Percentiles rank a stretch among this genome's conserved stretches.
These are phyloP conservation scores for Magnolia officinalis DNA, from an alignment of 164 flowering plant species.

Conservation along the genomic window DNA sequence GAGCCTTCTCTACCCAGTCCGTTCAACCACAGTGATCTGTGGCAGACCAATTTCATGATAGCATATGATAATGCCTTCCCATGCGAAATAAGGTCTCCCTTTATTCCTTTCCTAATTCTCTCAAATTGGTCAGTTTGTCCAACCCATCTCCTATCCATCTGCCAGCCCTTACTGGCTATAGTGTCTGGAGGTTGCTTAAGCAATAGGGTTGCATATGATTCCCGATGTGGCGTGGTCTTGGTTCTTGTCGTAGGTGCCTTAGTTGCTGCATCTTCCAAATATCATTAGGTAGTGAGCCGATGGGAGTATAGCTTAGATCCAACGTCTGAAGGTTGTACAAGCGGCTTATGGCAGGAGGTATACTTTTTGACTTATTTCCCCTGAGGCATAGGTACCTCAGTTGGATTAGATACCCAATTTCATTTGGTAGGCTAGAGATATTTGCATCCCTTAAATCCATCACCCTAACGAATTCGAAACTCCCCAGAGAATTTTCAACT, in stretches of 20 bases:
- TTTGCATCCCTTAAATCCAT: not conserved
- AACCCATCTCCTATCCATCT: not conserved
- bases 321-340: not conserved
- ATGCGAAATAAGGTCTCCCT: not conserved
- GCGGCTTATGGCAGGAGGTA: not conserved
- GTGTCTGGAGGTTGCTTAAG: conserved; percentile 6
- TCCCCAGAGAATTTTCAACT: not conserved
- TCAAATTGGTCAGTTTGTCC: not conserved
- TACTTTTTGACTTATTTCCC: too few species aligned
- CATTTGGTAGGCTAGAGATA: not conserved
- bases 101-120: not conserved
- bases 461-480: conserved; percentile 3
- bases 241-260: not conserved
- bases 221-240: not conserved
- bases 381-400: not conserved
- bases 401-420: not conserved
- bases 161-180: not conserved
- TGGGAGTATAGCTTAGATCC: not conserved
- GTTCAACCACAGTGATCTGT: not conserved
- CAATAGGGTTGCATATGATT: not conserved
- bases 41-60: not conserved
- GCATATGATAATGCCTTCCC: not conserved
- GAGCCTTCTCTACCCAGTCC: not conserved
- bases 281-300: not conserved
- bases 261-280: conserved; percentile 5